phyloP scores from a whole-genome alignment of 306 rosid species.

The Erythrophleum fordii region DNA sequence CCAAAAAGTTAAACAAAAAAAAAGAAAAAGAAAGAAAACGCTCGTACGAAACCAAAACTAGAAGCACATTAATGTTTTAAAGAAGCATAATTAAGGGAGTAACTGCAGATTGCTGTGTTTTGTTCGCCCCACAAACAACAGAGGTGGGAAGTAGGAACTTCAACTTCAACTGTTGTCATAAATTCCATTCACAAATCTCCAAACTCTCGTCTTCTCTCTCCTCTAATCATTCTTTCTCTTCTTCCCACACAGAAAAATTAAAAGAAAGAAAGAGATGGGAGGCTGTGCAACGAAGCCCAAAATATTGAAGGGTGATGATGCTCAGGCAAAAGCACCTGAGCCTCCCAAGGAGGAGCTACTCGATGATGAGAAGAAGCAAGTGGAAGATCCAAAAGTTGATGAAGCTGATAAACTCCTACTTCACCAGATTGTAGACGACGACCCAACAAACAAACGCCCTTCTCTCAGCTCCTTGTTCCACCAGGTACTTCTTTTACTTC shows the following conservation, averaged over 20 bases:
- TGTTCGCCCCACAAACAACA: not conserved
- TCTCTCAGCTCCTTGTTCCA: conserved; percentile 70
- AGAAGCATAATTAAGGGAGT: not conserved
- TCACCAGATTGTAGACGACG: conserved; percentile 39
- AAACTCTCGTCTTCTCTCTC: not conserved
- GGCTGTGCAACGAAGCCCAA: conserved; percentile 73
- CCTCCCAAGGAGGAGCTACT: conserved; percentile 24
- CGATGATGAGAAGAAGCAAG: not conserved
- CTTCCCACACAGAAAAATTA: not conserved
- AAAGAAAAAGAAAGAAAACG: not conserved
- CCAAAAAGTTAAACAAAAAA: too few species aligned
- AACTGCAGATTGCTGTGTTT: not conserved
- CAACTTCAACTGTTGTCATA: not conserved
- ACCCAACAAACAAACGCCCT: conserved; percentile 44
- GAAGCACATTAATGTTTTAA: not conserved
- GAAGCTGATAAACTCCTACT: not conserved
- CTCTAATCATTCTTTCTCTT: not conserved
- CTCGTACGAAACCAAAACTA: not conserved
- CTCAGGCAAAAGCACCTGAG: conserved; percentile 32
- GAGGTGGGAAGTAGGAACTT: not conserved
- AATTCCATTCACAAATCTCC: not conserved
- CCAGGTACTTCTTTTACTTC: conserved; percentile 30
- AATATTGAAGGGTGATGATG: conserved; percentile 38
- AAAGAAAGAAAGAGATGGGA: conserved; percentile 49
- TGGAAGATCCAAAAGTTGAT: too few species aligned